Evolutionary conservation across 2,329 filamentous ascomycete genomes (phyloP).

Genomic region (Mollisiaceae sp.): DNA sequence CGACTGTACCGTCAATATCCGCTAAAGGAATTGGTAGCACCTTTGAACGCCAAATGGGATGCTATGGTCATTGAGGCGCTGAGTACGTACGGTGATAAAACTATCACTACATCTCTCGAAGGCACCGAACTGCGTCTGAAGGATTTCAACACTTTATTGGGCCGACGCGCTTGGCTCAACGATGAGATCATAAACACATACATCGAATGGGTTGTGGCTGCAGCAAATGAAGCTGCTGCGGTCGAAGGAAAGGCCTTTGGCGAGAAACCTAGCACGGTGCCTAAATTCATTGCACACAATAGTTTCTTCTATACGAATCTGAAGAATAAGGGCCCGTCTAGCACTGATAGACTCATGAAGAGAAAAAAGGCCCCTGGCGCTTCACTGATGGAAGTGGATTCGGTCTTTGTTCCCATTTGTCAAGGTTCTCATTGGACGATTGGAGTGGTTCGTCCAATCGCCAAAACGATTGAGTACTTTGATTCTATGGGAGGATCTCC

Average conservation of each 20-base stretch:
- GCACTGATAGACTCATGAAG: slow-evolving; percentile 60
- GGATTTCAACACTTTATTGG: slow-evolving; percentile 68
- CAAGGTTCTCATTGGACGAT: slow-evolving; percentile 72
- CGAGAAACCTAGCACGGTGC: slow-evolving; percentile 51
- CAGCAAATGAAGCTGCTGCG: slow-evolving; percentile 62
- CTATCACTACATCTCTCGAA: slow-evolving; percentile 53
- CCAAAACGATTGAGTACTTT: slow-evolving; percentile 67
- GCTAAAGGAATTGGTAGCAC: slow-evolving; percentile 31
- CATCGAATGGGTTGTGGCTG: slow-evolving; percentile 63
- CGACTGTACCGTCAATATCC: slow-evolving; percentile 36
- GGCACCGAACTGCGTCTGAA: slow-evolving; percentile 57
- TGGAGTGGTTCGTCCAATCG: slow-evolving; percentile 66
- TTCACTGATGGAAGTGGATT: slow-evolving; percentile 68
- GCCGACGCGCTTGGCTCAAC: slow-evolving; percentile 69
- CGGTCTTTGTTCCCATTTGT: slow-evolving; percentile 73
- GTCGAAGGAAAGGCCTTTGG: slow-evolving; percentile 35
- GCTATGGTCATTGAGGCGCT: slow-evolving; percentile 42
- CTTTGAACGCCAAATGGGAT: slow-evolving; percentile 48
- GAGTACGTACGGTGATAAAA: slow-evolving; percentile 36
- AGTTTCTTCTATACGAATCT: slow-evolving; percentile 69
- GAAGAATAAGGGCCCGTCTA: slow-evolving; percentile 51
- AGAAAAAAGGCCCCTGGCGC: slow-evolving; percentile 61
- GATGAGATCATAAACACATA: slow-evolving; percentile 76
- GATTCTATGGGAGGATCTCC: slow-evolving; percentile 63
- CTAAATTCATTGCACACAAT: slow-evolving; percentile 66